Evolutionary conservation across 2,329 filamentous ascomycete species (phyloP), one percentile per base, ranked within the genome.

Genomic region (Cladorrhinum sp.): DNA sequence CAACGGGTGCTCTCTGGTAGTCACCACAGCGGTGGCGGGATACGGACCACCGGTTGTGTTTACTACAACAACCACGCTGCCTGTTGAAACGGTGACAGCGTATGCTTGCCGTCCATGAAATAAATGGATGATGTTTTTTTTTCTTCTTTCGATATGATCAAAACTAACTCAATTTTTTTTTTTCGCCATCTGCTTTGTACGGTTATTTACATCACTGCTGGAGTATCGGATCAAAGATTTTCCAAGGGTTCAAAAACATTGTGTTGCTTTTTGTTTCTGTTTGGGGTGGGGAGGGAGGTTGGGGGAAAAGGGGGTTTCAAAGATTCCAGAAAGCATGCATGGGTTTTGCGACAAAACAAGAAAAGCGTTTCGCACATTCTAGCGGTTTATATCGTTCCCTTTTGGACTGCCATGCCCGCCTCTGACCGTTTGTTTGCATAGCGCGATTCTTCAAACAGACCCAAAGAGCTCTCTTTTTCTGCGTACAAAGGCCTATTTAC

Each of bases 21-120:
- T 67, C 23, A 66, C 61, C 55, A 70, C 67, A 2, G 68, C 62
- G n/a, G 52, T 70, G 52, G 64, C 58, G 2, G 69, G 68, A 3
- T 67, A 67, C 36, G 68, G 69, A 1, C 68, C 66, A 18, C 59
- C 64, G 20, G 65, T 42, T 5, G 49, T 58, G 20, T 69, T 69
- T 42, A 67, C 63, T 1, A 66, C 64, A 16, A 70, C 67, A 4
- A 62, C 63, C 1, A 71, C 68, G 3, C 49, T 66, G 28, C 64
- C 66, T 5, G 62, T 68, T 5, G 66, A 61, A 9, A 60, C 62
- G 1, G 58, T 59, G 2, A 71, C 68, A 5, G 59, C 65, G 6
- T 70, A 68, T 61, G 62, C 58, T 30, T 68, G 68, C n/a, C 54
- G 18, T 23, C 65, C 59, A 64, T 23, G 53, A 28, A 28, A 5